Base-by-base conservation (phyloP, 2,329 filamentous ascomycete genomes). In the Penicillium hesseltinei region DNA sequence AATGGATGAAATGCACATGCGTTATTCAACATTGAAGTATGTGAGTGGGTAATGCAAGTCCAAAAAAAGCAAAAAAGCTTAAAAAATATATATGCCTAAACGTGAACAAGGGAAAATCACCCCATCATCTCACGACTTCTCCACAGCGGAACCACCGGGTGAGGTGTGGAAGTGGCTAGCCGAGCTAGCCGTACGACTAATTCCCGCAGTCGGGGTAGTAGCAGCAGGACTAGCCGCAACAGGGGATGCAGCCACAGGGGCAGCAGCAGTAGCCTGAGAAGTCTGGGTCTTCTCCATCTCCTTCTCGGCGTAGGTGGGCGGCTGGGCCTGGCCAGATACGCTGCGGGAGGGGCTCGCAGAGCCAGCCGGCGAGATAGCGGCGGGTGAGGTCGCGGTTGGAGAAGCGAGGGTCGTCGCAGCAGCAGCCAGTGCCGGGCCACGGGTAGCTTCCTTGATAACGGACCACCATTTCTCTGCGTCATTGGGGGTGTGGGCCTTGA, bases 391-490 rank as follows among this genome's bases (percentile, higher is more conserved):
- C 8, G 57, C 55, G 8, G 58, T 46, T 13, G 60, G 45, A 7
- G 56, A 58, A 36, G 63, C 44, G 49, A 48, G 38, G 23, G 58
- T 49, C 3, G 55, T 44, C 1, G 29, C 27, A 5, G 52, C 21
- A 4, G 27, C 21, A 3, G 21, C 27, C 1, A 38, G 36, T 6
- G 52, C 44, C 19, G 64, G 58, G 23, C 51, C 51, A 15, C 65
- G 64, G 38, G 66, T 67, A 27, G 66, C 65, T 5, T 73, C 70
- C 63, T 71, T 74, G 68, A 97, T 88, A 62, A 91, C 79, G 35
- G 88, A 83, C 75, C 87, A 92, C 93, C 93, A 97, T 74, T 91
- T 89, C 74, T 88, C 81, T 0, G 93, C 92, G 62, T 96, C 91
- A 29, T 83, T 81, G 2, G 90, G 75, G 1, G 89, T 91, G 75